These are phyloP conservation scores for Magnolia sinica DNA, from an alignment of 164 flowering plant species.

Conservation along the genomic window DNA sequence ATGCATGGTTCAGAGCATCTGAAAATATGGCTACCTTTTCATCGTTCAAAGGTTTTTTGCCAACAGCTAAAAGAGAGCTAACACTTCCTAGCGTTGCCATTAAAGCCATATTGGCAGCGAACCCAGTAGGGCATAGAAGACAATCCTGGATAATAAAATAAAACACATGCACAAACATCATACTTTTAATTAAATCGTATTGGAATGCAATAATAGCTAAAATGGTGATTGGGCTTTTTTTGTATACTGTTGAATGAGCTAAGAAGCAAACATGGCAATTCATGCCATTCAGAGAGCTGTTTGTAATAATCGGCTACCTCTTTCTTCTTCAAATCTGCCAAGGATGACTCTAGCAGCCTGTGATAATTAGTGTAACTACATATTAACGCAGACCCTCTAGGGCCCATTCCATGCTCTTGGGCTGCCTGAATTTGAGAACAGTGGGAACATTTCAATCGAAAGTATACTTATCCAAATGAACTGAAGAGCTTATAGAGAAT, in stretches of 20 bases:
- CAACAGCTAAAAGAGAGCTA: slow-evolving; percentile 50
- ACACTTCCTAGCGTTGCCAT: slow-evolving; percentile 80
- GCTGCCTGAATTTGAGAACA: slow-evolving; percentile 52
- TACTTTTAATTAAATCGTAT: neutral
- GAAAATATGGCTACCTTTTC: slow-evolving; percentile 83
- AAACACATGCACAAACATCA: neutral
- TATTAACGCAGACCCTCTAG: slow-evolving; percentile 91
- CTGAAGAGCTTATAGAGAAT: neutral
- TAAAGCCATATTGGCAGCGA: slow-evolving; percentile 88
- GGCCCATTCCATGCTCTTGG: slow-evolving; percentile 86
- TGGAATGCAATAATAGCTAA: neutral
- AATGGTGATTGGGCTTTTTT: neutral
- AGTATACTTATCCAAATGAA: neutral
- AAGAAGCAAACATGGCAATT: neutral
- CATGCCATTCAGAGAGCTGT: neutral
- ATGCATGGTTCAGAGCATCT: slow-evolving; percentile 92
- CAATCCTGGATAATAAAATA: slow-evolving; percentile 56
- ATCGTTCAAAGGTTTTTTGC: slow-evolving; percentile 40
- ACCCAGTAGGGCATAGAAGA: slow-evolving; percentile 97
- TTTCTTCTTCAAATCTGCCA: slow-evolving; percentile 84
- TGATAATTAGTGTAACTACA: slow-evolving; percentile 89
- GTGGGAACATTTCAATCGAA: slow-evolving; percentile 10
- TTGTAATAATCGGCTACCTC: slow-evolving; percentile 48
- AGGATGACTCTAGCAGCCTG: slow-evolving; percentile 61
- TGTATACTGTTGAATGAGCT: slow-evolving; percentile 10